A percentile compares a stretch with the other conserved stretches of the same genome.
phyloP scores from a whole-genome alignment of 1,284 basidiomycete genomes.

The Somion occarium region DNA sequence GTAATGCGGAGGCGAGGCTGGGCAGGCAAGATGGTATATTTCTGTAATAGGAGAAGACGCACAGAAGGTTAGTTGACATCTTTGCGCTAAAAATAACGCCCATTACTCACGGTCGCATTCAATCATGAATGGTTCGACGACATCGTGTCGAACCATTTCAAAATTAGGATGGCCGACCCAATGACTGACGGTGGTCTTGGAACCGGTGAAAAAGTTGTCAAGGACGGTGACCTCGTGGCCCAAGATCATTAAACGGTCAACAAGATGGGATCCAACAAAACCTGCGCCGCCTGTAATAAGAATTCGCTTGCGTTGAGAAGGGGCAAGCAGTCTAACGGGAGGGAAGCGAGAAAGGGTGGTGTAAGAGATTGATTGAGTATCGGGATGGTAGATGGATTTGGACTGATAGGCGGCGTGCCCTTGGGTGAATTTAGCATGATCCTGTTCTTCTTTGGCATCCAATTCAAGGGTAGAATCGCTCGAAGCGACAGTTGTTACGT shows the following conservation, averaged over 20 bases:
- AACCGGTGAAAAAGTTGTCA: slow-evolving; percentile 98
- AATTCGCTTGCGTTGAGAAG: slow-evolving; percentile 79
- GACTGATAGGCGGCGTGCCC: slow-evolving; percentile 62
- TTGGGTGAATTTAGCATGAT: slow-evolving; percentile 53
- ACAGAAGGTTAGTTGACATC: not conserved
- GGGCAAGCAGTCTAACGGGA: slow-evolving; percentile 83
- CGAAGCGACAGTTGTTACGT: slow-evolving; percentile 47
- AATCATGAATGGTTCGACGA: slow-evolving; percentile 95
- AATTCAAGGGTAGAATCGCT: slow-evolving; percentile 32
- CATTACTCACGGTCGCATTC: slow-evolving; percentile 84
- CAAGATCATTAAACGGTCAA: slow-evolving; percentile 94
- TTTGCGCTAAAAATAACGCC: not conserved
- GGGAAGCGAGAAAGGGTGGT: slow-evolving; percentile 89
- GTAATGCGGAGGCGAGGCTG: slow-evolving; percentile 93
- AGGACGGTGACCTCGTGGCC: slow-evolving; percentile 97
- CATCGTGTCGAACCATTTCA: slow-evolving; percentile 95
- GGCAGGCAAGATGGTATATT: slow-evolving; percentile 96
- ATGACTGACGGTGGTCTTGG: slow-evolving; percentile 90
- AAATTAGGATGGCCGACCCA: slow-evolving; percentile 99
- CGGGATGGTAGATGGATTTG: slow-evolving; percentile 80
- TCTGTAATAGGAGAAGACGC: slow-evolving; percentile 42
- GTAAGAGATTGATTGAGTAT: slow-evolving; percentile 80
- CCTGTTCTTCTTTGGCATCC: slow-evolving; percentile 34
- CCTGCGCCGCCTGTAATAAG: slow-evolving; percentile 95
- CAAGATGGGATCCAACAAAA: slow-evolving; percentile 96